Evolutionary conservation across 495 filamentous ascomycete genomes (phyloP).

Genomic region (Friedmanniomyces simplex): DNA sequence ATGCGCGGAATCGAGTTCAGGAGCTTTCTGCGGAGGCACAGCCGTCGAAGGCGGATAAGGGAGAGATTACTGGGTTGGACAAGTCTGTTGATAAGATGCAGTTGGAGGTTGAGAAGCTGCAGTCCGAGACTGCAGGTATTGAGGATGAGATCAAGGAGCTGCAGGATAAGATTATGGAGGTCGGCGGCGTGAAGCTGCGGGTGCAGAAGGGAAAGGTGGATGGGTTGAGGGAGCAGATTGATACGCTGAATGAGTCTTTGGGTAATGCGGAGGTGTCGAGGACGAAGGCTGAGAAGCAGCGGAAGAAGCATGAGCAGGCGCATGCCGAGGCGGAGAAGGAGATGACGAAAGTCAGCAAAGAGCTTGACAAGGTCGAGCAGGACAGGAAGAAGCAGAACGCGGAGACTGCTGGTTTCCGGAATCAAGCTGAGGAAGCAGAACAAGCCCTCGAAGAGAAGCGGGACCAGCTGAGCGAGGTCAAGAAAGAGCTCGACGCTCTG

Average conservation of each 20-base stretch:
- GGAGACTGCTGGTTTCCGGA: slow-evolving; percentile 59
- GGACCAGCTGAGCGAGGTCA: slow-evolving; percentile 65
- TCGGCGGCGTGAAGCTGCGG: slow-evolving; percentile 84
- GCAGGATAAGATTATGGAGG: slow-evolving; percentile 95
- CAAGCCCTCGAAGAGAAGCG: slow-evolving; percentile 65
- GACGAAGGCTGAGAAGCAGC: slow-evolving; percentile 87
- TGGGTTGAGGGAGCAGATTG: slow-evolving; percentile 73
- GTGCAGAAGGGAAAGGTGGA: slow-evolving; percentile 92
- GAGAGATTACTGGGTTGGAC: slow-evolving; percentile 54
- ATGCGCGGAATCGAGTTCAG: slow-evolving; percentile 70
- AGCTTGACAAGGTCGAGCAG: slow-evolving; percentile 62
- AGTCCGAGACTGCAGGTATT: slow-evolving; percentile 67
- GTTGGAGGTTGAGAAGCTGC: slow-evolving; percentile 69
- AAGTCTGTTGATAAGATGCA: slow-evolving; percentile 66
- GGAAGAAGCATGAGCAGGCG: slow-evolving; percentile 75
- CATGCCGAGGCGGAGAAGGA: slow-evolving; percentile 64
- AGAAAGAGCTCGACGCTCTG: slow-evolving; percentile 78
- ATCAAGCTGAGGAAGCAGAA: slow-evolving; percentile 76
- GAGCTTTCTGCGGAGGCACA: slow-evolving; percentile 74
- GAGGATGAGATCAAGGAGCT: slow-evolving; percentile 85
- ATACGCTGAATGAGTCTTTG: slow-evolving; percentile 65
- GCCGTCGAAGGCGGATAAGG: slow-evolving; percentile 66
- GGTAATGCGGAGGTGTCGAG: slow-evolving; percentile 74
- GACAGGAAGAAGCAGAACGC: slow-evolving; percentile 66
- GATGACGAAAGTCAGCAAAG: slow-evolving; percentile 55